Percentiles rank a stretch among this genome's conserved stretches.
Evolutionary conservation across 2,329 filamentous ascomycete species (phyloP).

Genomic region (Trichophyton mentagrophytes): DNA sequence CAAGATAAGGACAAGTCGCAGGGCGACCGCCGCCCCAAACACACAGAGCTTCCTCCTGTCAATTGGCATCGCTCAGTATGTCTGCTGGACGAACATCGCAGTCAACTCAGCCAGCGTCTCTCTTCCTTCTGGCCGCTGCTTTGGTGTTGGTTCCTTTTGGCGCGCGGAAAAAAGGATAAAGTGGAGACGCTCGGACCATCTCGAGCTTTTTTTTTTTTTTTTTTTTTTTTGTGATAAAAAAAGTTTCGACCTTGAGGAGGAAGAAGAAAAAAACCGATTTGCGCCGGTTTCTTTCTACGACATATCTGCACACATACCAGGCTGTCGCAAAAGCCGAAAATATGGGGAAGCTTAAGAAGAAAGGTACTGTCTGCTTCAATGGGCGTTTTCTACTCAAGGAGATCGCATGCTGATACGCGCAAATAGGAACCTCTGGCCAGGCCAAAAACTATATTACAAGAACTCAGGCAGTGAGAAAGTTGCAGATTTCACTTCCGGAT

Average conservation of each 20-base stretch:
- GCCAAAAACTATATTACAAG: slow-evolving; percentile 98
- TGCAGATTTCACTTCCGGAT: slow-evolving; percentile 92
- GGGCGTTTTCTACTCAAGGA: slow-evolving; percentile 5
- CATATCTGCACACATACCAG: background rate
- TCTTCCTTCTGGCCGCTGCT: background rate
- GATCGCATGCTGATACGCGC: slow-evolving; percentile 9
- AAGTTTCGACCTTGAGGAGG: background rate
- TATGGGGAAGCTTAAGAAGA: slow-evolving; percentile 79
- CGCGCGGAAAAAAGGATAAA: background rate
- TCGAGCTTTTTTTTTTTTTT: slow-evolving; percentile 5
- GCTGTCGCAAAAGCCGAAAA: slow-evolving; percentile 18
- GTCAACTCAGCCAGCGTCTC: background rate
- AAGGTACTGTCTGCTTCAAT: slow-evolving; percentile 41
- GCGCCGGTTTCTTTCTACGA: background rate
- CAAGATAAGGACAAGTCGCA: slow-evolving; percentile 68
- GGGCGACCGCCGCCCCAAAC: slow-evolving; percentile 60
- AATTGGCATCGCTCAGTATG: slow-evolving; percentile 35
- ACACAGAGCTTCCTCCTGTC: slow-evolving; percentile 52
- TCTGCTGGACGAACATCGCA: slow-evolving; percentile 1
- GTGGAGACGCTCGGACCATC: slow-evolving; percentile 13
- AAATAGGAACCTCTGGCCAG: slow-evolving; percentile 63
- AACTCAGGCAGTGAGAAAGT: slow-evolving; percentile 92
- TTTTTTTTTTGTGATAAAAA: background rate
- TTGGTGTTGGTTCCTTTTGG: background rate
- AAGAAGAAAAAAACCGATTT: slow-evolving; percentile 20